A percentile compares a stretch with the other conserved stretches of the same genome.
Evolutionary conservation across 192 early-diverging fungal species (phyloP).

Genomic region (Spinellus fusiger): DNA sequence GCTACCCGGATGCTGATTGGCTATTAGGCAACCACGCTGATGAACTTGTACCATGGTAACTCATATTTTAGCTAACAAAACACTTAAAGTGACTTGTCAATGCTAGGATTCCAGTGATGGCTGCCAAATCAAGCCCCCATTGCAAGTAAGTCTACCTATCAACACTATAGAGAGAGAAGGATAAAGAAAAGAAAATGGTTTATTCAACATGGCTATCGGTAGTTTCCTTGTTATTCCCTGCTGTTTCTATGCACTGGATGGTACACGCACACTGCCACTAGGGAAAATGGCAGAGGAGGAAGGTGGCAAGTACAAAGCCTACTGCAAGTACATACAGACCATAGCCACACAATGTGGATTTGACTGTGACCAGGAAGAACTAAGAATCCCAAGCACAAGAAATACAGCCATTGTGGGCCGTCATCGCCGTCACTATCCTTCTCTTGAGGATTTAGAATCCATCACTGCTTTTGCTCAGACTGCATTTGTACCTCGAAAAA

Average conservation of each 20-base stretch:
- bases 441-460: conserved; percentile 9
- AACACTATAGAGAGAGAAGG: not conserved
- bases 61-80: too few species aligned
- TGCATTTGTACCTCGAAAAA: conserved; percentile 41
- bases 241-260: conserved; percentile 72
- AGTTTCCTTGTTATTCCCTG: conserved; percentile 80
- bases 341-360: conserved; percentile 55
- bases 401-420: conserved; percentile 67
- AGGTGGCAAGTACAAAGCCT: conserved; percentile 64
- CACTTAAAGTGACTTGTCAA: not conserved
- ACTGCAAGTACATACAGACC: conserved; percentile 53
- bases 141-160: conserved; percentile 34
- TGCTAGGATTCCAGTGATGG: conserved; percentile 67
- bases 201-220: not conserved
- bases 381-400: conserved; percentile 79
- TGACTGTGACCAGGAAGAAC: conserved; percentile 49
- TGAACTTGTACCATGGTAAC: conserved; percentile 75
- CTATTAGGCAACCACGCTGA: conserved; percentile 88
- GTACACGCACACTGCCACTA: conserved; percentile 46
- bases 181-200: not conserved
- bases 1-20: conserved; percentile 58
- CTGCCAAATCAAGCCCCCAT: conserved; percentile 38
- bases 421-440: not conserved
- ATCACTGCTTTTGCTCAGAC: conserved; percentile 17
- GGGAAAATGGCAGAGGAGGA: conserved; percentile 29